Conservation (phyloP, 2,329 filamentous ascomycete species). For the Rhynchosporium graminicola region DNA sequence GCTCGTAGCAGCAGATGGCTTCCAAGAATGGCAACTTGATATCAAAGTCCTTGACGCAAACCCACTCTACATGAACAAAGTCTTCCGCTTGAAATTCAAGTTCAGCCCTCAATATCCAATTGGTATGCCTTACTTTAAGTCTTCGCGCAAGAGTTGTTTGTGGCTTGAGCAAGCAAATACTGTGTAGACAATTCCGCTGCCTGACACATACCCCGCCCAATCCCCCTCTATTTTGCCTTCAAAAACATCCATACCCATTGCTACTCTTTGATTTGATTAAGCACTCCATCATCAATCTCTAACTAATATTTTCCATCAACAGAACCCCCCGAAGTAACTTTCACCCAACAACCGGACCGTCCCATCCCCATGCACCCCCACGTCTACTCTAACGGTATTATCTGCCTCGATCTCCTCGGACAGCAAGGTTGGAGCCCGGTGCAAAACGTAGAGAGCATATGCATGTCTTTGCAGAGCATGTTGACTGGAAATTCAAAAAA, state of each 20-base stretch:
- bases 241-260: not conserved
- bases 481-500: constrained; percentile 91
- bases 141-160: not conserved
- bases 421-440: constrained; percentile 92
- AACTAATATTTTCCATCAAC: constrained; percentile 17
- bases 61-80: constrained; percentile 79
- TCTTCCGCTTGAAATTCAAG: constrained; percentile 82
- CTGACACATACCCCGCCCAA: not conserved
- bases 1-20: constrained; percentile 77
- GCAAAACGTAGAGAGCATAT: constrained; percentile 94
- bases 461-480: constrained; percentile 98
- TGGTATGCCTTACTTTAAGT: constrained; percentile 51
- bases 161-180: not conserved
- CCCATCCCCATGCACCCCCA: constrained; percentile 93
- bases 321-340: constrained; percentile 96
- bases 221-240: not conserved
- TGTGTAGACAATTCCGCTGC: not conserved
- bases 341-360: constrained; percentile 64
- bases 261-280: not conserved
- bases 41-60: constrained; percentile 89
- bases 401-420: constrained; percentile 91
- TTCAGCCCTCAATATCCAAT: constrained; percentile 89
- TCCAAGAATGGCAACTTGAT: constrained; percentile 90
- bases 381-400: constrained; percentile 96
- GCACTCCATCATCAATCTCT: not conserved